Evolutionary conservation across 768 basidiomycete species (phyloP).

Genomic region (Basidioascus undulatus): DNA sequence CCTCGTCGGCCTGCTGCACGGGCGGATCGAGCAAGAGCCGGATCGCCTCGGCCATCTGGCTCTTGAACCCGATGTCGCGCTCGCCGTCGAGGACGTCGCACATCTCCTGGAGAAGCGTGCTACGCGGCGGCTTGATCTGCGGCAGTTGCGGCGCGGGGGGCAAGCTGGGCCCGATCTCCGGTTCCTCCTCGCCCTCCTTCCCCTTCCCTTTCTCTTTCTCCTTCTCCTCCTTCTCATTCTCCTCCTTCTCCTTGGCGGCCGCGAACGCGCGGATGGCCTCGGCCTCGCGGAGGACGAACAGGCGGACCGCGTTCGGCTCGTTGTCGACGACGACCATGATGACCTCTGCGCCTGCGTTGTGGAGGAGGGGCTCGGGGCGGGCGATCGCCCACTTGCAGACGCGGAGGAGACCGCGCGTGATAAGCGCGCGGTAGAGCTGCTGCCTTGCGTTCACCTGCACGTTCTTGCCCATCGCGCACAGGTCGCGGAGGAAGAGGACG

Average conservation of each 20-base stretch:
- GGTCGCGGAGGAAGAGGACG: constrained; percentile 67
- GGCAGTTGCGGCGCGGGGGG: constrained; percentile 33
- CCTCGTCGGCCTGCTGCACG: too few species aligned
- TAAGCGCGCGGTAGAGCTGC: constrained; percentile 58
- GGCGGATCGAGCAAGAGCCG: constrained; percentile 62
- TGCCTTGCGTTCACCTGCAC: constrained; percentile 72
- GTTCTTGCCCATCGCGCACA: constrained; percentile 89
- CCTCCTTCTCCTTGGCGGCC: constrained; percentile 3
- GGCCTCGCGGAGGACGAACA: constrained; percentile 62
- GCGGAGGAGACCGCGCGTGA: constrained; percentile 68
- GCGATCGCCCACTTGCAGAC: constrained; percentile 80
- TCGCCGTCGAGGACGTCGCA: constrained; percentile 55
- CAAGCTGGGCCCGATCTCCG: constrained; percentile 28
- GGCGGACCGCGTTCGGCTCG: constrained; percentile 62
- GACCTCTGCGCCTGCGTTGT: constrained; percentile 65
- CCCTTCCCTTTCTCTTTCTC: constrained; percentile 2
- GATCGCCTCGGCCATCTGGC: constrained; percentile 69
- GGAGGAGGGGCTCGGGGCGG: constrained; percentile 35
- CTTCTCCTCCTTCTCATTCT: constrained; percentile 2
- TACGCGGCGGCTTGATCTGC: constrained; percentile 27
- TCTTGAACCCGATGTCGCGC: constrained; percentile 64
- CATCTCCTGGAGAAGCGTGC: constrained; percentile 45
- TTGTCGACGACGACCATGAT: constrained; percentile 69
- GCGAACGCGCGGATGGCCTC: constrained; percentile 3
- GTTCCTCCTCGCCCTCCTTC: constrained; percentile 2